Conservation (phyloP, 352 stramenopile species). For the Globisporangium sylvaticum region DNA sequence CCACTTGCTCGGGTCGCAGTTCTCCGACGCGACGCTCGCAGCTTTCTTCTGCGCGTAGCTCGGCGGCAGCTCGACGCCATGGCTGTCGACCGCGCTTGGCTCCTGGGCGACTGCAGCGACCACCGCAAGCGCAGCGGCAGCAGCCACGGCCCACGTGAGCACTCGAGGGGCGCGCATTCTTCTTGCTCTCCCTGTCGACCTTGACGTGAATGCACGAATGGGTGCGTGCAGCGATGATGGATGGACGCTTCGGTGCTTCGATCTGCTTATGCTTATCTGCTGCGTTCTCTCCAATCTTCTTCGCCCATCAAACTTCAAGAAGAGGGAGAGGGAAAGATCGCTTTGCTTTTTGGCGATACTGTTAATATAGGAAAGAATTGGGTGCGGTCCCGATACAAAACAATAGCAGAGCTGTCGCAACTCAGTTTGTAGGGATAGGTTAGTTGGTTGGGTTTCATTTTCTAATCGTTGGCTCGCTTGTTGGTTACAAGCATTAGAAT, state of each 20-base stretch:
- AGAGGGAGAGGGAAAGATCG: not conserved
- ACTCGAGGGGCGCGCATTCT: constrained; percentile 17
- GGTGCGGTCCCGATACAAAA: not conserved
- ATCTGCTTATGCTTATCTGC: too few species aligned
- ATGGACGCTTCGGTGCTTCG: not conserved
- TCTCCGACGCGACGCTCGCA: not conserved
- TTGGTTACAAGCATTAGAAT: too few species aligned
- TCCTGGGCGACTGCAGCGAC: constrained; percentile 5
- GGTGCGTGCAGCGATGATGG: not conserved
- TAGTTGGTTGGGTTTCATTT: too few species aligned
- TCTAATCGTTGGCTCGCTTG: too few species aligned
- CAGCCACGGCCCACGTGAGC: constrained; percentile 4
- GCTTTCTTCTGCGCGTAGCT: not conserved
- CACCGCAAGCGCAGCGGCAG: constrained; percentile 6
- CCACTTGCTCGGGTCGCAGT: constrained; percentile 67
- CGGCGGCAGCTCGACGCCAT: constrained; percentile 5
- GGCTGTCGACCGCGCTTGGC: constrained; percentile 11
- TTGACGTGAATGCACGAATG: not conserved
- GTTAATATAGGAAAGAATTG: constrained; percentile 1
- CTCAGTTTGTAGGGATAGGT: too few species aligned
- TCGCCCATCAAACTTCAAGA: constrained; percentile 3
- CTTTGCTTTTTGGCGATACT: not conserved
- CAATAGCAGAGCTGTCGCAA: not conserved
- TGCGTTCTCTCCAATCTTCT: not conserved
- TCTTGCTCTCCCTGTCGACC: not conserved